phyloP scores from a whole-genome alignment of 495 filamentous ascomycete species.

The Daldinia grandis region DNA sequence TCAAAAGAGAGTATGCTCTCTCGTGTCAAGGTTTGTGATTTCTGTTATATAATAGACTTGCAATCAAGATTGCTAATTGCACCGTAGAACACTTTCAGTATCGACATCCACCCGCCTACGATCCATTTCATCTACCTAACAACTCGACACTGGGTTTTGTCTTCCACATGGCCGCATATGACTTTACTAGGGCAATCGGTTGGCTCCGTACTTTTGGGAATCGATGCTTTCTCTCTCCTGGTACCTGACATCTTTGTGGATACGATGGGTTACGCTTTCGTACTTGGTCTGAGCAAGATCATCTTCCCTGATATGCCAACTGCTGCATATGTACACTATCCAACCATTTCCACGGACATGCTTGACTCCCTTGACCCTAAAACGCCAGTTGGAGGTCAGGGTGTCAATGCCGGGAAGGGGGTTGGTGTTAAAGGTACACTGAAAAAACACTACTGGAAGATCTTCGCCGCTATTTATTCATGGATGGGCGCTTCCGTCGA shows the following conservation, averaged over 20 bases:
- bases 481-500: slow-evolving; percentile 83
- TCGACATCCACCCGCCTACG: slow-evolving; percentile 82
- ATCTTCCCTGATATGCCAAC: slow-evolving; percentile 86
- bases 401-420: slow-evolving; percentile 84
- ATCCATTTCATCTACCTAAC: slow-evolving; percentile 89
- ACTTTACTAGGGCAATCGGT: slow-evolving; percentile 93
- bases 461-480: slow-evolving; percentile 83
- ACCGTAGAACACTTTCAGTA: slow-evolving; percentile 86
- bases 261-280: slow-evolving; percentile 98
- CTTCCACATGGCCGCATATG: slow-evolving; percentile 87
- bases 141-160: slow-evolving; percentile 83
- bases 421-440: slow-evolving; percentile 68
- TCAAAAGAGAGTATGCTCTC: slow-evolving; percentile 79
- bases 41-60: background rate
- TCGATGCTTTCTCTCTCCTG: slow-evolving; percentile 90
- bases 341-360: slow-evolving; percentile 99
- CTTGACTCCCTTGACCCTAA: slow-evolving; percentile 77
- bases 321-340: slow-evolving; percentile 95
- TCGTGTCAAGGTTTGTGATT: slow-evolving; percentile 69
- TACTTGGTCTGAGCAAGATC: slow-evolving; percentile 79
- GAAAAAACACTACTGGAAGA: slow-evolving; percentile 85
- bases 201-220: slow-evolving; percentile 84
- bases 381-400: slow-evolving; percentile 66
- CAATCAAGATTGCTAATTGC: slow-evolving; percentile 5
- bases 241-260: slow-evolving; percentile 95